Evolutionary conservation across 1,139 yeast genomes (phyloP), one percentile per base, ranked within the genome.

Genomic region (Pichia sp.): DNA sequence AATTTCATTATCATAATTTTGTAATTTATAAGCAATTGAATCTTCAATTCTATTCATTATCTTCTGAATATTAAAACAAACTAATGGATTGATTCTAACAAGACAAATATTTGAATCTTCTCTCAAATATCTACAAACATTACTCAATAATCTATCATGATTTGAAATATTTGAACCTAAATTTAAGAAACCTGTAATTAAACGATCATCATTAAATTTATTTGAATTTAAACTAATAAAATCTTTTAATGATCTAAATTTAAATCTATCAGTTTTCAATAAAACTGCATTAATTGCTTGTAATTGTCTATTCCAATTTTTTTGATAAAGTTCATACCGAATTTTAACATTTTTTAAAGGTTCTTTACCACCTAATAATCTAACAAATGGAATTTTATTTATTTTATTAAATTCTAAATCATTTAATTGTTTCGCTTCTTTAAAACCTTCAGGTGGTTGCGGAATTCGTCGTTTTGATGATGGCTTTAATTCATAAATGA

Each of bases 81-180:
- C 47, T 18, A 45, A 49, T n/a, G 60, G 52, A 42, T 53, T 54
- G 18, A 56, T 41, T 14, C 52, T 48, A 11, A 54, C 51, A 19
- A 53, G 44, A 39, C 54, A 44, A 17, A 47, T 36, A n/a, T 42
- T 40, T 9, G 40, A 40, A 21, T 43, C 44, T 12, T 42, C 44
- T 24, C 39, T 30, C 10, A 66, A 50, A 41, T 61, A 61, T 12
- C 46, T 49, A 18, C 59, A 56, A 39, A 74, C 66, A 41, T 74
- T 74, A 11, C 62, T 60, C 21, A 75, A 53, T 18, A 77, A 67
- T 24, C 74, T 59, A 12, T 67, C 56, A 51, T 76, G 77, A 45
- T 76, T 74, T n/a, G 82, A 73, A 8, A 72, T 69, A 52, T 76
- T 76, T 14, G 83, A 67, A 14, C 79, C 75, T 40, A 78, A 62